Evolutionary conservation across 441 rosid genomes (phyloP).

Genomic region (Dalechampia spathulata): DNA sequence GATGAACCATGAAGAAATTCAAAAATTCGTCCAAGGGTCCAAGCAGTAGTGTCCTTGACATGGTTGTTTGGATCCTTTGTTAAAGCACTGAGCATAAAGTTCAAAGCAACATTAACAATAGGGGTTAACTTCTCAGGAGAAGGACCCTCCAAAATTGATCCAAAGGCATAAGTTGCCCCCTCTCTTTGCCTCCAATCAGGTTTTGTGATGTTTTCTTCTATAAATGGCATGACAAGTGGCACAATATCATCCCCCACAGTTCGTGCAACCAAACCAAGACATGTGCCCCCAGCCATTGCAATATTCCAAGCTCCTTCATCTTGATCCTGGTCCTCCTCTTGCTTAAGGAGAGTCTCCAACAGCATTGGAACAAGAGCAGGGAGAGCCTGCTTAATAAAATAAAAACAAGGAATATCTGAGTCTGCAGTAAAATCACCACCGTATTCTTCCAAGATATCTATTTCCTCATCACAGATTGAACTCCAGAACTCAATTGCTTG

Average conservation of each 20-base stretch:
- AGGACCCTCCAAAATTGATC: constrained; percentile 53
- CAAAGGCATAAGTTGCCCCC: constrained; percentile 72
- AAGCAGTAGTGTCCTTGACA: constrained; percentile 68
- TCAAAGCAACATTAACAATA: constrained; percentile 37
- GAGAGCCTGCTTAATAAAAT: constrained; percentile 50
- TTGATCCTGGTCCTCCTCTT: constrained; percentile 52
- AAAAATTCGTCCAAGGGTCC: constrained; percentile 44
- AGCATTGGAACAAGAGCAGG: constrained; percentile 48
- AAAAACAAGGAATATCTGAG: constrained; percentile 60
- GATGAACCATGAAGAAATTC: constrained; percentile 42
- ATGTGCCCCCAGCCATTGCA: constrained; percentile 88
- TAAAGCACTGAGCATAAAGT: constrained; percentile 42
- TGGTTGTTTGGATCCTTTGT: constrained; percentile 61
- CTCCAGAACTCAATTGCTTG: constrained; percentile 57
- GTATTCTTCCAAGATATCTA: constrained; percentile 67
- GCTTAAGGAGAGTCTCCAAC: constrained; percentile 49
- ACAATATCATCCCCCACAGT: constrained; percentile 50
- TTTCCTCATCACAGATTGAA: constrained; percentile 64
- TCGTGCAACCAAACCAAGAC: constrained; percentile 52
- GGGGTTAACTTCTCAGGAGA: constrained; percentile 36
- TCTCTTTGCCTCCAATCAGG: constrained; percentile 53
- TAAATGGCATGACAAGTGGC: constrained; percentile 45
- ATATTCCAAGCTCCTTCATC: constrained; percentile 51
- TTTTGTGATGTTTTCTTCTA: constrained; percentile 40
- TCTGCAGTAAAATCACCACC: constrained; percentile 49